Evolutionary conservation across 345 rosid species (phyloP).

Genomic region (Dipteronia dyeriana): DNA sequence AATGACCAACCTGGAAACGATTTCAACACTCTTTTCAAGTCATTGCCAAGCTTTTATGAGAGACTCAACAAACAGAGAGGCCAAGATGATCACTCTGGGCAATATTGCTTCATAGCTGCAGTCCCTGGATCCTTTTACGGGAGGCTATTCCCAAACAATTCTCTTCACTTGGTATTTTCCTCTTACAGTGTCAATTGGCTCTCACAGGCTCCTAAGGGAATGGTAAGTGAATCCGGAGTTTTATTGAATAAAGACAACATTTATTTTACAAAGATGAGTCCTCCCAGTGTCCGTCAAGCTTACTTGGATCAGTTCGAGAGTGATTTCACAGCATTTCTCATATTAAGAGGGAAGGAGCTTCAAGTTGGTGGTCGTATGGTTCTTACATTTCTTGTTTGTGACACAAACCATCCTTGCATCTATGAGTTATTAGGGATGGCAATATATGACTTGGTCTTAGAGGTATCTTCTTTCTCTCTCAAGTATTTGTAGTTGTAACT

Average conservation of each 20-base stretch:
- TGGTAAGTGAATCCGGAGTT: not conserved
- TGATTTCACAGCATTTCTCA: not conserved
- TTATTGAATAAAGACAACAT: not conserved
- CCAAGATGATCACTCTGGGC: not conserved
- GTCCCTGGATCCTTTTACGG: not conserved
- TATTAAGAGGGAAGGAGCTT: not conserved
- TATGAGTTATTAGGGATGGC: not conserved
- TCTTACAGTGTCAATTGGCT: not conserved
- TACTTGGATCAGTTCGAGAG: not conserved
- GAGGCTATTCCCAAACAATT: not conserved
- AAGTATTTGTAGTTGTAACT: no score
- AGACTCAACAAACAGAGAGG: conserved; percentile 11
- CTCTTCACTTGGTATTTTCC: not conserved
- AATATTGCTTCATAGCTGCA: not conserved
- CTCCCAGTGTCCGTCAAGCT: not conserved
- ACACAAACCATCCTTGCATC: not conserved
- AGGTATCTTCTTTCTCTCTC: not conserved
- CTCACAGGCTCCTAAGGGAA: not conserved
- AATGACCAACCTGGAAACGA: conserved; percentile 11
- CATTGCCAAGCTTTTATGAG: conserved; percentile 10
- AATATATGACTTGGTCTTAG: not conserved
- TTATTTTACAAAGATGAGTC: not conserved
- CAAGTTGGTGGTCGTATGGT: not conserved
- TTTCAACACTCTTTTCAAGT: conserved; percentile 23
- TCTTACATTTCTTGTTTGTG: no score